Evolutionary conservation across 2,329 filamentous ascomycete genomes (phyloP).

Genomic region (Exophiala viscosa): DNA sequence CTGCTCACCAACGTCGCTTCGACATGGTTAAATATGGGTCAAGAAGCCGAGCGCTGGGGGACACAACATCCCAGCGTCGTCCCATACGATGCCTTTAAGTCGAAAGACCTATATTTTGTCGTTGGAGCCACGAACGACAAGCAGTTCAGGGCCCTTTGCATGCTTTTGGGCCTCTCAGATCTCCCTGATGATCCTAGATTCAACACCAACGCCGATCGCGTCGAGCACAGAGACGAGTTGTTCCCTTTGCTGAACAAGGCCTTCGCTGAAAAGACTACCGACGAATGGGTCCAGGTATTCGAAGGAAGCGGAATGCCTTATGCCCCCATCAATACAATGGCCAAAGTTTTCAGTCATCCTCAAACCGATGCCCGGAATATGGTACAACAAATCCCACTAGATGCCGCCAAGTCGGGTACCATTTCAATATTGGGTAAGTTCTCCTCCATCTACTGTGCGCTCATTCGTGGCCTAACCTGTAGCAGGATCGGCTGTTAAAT

Average conservation of each 20-base stretch:
- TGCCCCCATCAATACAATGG: slow-evolving; percentile 46
- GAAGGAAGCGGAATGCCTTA: slow-evolving; percentile 46
- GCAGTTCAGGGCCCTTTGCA: slow-evolving; percentile 63
- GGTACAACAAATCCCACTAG: slow-evolving; percentile 31
- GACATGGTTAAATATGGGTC: slow-evolving; percentile 16
- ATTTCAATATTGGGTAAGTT: slow-evolving; percentile 32
- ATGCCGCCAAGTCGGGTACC: slow-evolving; percentile 26
- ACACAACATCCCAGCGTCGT: slow-evolving; percentile 48
- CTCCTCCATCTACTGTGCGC: background rate
- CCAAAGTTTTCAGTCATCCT: slow-evolving; percentile 44
- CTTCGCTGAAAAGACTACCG: slow-evolving; percentile 38
- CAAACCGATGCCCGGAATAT: slow-evolving; percentile 43
- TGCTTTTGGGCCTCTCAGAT: slow-evolving; percentile 56
- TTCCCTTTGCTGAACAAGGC: slow-evolving; percentile 35
- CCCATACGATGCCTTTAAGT: slow-evolving; percentile 56
- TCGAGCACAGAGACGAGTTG: slow-evolving; percentile 47
- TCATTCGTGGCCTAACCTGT: background rate
- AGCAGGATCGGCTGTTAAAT: slow-evolving; percentile 33
- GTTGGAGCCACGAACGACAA: slow-evolving; percentile 70
- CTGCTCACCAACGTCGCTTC: slow-evolving; percentile 19
- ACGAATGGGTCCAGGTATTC: slow-evolving; percentile 41
- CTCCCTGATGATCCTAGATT: slow-evolving; percentile 61
- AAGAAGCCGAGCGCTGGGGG: slow-evolving; percentile 39
- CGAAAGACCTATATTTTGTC: slow-evolving; percentile 65
- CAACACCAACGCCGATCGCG: slow-evolving; percentile 59